Percentiles rank a stretch among this genome's conserved stretches.
Evolutionary conservation across 106 monocot species (phyloP).

Genomic region (Acorus calamus): DNA sequence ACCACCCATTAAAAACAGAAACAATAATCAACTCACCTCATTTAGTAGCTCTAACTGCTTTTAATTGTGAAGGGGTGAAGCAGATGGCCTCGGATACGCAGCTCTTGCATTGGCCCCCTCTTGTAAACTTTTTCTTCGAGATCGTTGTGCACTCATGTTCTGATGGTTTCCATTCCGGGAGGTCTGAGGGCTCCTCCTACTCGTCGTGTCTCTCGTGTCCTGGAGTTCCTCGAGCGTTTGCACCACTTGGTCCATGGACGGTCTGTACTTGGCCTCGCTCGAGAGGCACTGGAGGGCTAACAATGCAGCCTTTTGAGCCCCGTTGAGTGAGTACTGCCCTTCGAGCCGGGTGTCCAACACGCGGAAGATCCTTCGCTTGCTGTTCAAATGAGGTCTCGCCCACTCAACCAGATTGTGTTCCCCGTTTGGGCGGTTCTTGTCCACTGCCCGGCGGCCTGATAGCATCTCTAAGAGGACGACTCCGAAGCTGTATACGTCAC

Average conservation of each 20-base stretch:
- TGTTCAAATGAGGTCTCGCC: conserved; percentile 66
- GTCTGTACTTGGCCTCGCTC: conserved; percentile 38
- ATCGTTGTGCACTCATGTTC: conserved; percentile 2
- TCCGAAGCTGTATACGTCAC: conserved; percentile 92
- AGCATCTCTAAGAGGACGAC: conserved; percentile 84
- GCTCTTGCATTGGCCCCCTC: conserved; percentile 16
- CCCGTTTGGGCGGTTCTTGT: conserved; percentile 72
- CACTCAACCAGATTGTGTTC: conserved; percentile 83
- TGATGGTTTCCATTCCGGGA: not conserved
- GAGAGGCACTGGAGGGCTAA: conserved; percentile 56
- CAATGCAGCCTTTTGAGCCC: conserved; percentile 45
- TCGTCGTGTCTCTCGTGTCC: conserved; percentile 20
- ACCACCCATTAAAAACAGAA: too few relatives aligned
- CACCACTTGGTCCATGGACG: conserved; percentile 67
- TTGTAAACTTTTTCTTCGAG: conserved; percentile 9
- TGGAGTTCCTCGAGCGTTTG: conserved; percentile 40
- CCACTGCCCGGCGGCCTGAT: conserved; percentile 59
- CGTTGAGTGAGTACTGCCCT: conserved; percentile 46
- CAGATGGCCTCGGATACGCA: conserved; percentile 25
- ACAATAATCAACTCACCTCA: too few relatives aligned
- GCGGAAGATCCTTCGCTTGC: conserved; percentile 51
- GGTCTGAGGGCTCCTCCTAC: not conserved
- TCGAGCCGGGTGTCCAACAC: conserved; percentile 51
- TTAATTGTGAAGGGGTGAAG: conserved; percentile 17
- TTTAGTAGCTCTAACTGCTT: too few relatives aligned